Conservation (phyloP, 768 basidiomycete genomes). For the Suillus ampliporus region DNA sequence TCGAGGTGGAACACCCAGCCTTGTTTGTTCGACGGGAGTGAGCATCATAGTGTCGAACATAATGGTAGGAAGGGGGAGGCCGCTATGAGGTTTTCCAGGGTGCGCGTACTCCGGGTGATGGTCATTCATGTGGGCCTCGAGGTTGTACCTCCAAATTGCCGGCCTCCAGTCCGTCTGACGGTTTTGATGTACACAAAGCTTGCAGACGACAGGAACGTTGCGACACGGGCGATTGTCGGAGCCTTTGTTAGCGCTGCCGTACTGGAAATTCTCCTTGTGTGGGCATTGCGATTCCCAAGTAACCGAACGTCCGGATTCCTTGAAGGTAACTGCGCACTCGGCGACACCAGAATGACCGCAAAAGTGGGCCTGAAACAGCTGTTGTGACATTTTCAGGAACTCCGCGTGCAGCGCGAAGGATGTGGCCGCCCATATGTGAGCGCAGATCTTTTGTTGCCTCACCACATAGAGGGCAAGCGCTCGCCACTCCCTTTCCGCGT, state of each 20-base stretch:
- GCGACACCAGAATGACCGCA: constrained; percentile 2
- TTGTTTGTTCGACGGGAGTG: neutral
- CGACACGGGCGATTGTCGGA: neutral
- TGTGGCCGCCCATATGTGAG: constrained; percentile 13
- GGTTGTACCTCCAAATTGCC: constrained; percentile 13
- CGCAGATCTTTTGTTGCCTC: constrained; percentile 7
- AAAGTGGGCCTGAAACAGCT: constrained; percentile 2
- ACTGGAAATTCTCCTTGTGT: constrained; percentile 5
- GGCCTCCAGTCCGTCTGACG: neutral
- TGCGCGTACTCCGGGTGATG: constrained; percentile 3
- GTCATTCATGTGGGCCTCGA: constrained; percentile 6
- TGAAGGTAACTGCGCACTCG: neutral
- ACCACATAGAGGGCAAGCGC: constrained; percentile 1
- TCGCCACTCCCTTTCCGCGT: neutral
- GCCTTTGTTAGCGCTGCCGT: neutral
- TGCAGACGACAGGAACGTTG: constrained; percentile 9
- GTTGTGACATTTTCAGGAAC: neutral
- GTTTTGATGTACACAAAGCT: neutral
- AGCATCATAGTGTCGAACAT: constrained; percentile 2
- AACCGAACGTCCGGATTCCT: neutral
- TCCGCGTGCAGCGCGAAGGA: constrained; percentile 3
- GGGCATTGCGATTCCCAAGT: neutral
- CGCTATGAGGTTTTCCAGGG: neutral
- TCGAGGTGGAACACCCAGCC: neutral
- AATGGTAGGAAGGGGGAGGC: constrained; percentile 4